Base-by-base conservation (phyloP, 768 basidiomycete genomes). In the Lactarius pseudohatsudake region DNA sequence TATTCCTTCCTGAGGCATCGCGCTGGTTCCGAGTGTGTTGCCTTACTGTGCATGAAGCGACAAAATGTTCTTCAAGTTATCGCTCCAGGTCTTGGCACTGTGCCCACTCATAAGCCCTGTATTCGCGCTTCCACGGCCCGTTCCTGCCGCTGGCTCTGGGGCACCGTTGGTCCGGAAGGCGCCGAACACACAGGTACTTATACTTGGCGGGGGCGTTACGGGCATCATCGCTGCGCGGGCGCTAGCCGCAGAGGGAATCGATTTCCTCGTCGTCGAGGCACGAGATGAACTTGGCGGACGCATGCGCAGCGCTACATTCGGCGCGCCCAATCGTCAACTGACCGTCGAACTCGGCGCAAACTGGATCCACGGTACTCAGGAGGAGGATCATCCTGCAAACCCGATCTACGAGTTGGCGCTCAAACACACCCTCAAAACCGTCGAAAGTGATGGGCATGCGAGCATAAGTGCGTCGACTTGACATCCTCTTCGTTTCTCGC, bases 181-280 rank as follows among this genome's bases (percentile, higher is more conserved):
- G n/a, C 47, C 22, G 26, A 63, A 72, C 40, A 70, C 72, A 2
- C 78, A 72, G 3, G 81, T 86, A 4, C 78, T 87, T 22, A 84
- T 88, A 65, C 79, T 88, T n/a, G 87, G 87, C 6, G 86, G 84
- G 32, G 87, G 87, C 5, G 81, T 88, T 45, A 74, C 87, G 1
- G 87, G 87, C 8, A 75, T 88, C 34, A 85, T 85, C 40, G 86
- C 86, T 4, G 87, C 88, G 9, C 81, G 85, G 13, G 82, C 84
- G 0, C 76, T 87, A 10, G 80, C 85, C 36, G 74, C 81, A 59
- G 75, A 80, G 22, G 85, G 84, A 4, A 80, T 87, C 64, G 76
- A 87, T 71, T 87, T 86, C 71, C 69, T 84, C 57, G 79, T 89
- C 47, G 74, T 88, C 26, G 87, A 88, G 57, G 87, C 80, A 2